Base-by-base conservation (phyloP, 768 basidiomycete species). In the Lactifluus volemus region DNA sequence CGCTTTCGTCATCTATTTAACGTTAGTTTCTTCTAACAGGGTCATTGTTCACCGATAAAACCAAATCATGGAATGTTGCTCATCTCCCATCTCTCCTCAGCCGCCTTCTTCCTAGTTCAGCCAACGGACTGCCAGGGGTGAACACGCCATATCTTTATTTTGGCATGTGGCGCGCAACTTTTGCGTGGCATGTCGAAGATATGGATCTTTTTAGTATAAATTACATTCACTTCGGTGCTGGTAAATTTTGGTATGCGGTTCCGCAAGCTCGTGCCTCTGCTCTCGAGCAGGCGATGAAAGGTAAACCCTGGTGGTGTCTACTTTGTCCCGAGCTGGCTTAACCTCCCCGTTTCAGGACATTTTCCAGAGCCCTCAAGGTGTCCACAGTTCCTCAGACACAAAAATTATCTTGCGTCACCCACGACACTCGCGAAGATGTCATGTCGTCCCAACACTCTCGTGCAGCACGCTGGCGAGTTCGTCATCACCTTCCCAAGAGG, bases 151-250 rank as follows among this genome's bases (percentile, higher is more conserved):
- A 98, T 71, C 81, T 98, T 2, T 98, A 98, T 73, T 98, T 95
- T 71, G 97, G 97, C 65, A 98, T 98, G 95, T 99, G 97, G 97
- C 80, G 94, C 53, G 96, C 96, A 25, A 93, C 93, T 0, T 98
- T 98, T 73, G 92, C 94, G 0, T 99, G 97, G 96, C 97, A 99
- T 68, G 97, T 99, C 51, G 97, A 99, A 73, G 97, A 99, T 73
- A 97, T 98, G 91, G 97, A 99, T 70, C 79, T 99, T 1, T 98
- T 96, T 74, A 95, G 92, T 59, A 98, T 99, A 76, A 99, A 99
- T 70, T 98, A 94, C 71, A 92, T 99, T 58, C 97, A 99, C 72
- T 98, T 98, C 67, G 97, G 97, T 0, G 94, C 95, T 0, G 94
- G 95, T 1, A 98, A 92, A 67, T 88, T 89, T 69, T 99, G 97